Evolutionary conservation across 768 basidiomycete genomes (phyloP).

Genomic region (Tylopilus vinaceipallidus): DNA sequence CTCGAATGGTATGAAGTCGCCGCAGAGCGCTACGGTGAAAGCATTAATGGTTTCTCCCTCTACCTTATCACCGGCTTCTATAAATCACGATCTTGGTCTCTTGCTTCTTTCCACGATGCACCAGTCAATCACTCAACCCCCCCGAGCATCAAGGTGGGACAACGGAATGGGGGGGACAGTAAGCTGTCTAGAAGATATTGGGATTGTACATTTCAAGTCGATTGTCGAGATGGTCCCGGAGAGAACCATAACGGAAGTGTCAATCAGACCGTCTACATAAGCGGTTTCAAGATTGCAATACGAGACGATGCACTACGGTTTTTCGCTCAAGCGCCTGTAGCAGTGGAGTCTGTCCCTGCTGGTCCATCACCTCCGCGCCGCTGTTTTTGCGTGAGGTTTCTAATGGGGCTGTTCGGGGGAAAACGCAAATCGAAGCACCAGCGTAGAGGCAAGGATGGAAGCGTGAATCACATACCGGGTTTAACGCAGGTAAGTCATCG

Average conservation of each 20-base stretch:
- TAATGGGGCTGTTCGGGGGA: not conserved
- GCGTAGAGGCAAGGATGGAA: not conserved
- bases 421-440: not conserved
- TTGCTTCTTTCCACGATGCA: not conserved
- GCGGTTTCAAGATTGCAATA: not conserved
- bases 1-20: not conserved
- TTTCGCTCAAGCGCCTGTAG: not conserved
- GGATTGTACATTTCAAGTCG: not conserved
- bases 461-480: not conserved
- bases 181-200: not conserved
- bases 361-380: not conserved
- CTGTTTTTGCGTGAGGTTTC: not conserved
- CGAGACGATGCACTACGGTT: not conserved
- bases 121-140: not conserved
- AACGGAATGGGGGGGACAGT: not conserved
- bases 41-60: not conserved
- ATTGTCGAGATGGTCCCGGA: not conserved
- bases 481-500: not conserved
- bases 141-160: not conserved
- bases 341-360: not conserved
- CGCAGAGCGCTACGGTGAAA: not conserved
- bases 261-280: not conserved
- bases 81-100: not conserved
- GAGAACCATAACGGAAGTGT: not conserved
- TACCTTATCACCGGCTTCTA: not conserved